These are phyloP conservation scores for Lolium rigidum DNA, from an alignment of 176 grass and related monocot genomes.

Conservation along the genomic window DNA sequence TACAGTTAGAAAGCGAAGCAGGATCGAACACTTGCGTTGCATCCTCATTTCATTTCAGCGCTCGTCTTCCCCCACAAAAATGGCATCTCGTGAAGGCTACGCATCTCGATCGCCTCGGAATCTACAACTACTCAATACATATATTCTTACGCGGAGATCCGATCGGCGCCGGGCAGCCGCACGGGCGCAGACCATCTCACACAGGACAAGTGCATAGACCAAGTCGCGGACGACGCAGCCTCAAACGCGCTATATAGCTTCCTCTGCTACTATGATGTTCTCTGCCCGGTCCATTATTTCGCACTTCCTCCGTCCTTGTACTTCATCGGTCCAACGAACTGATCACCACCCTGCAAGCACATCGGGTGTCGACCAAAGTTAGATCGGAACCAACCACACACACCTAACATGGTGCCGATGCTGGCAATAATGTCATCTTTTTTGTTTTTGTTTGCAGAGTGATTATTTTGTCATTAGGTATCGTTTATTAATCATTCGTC, in stretches of 20 bases:
- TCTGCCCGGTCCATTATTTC: conserved; percentile 29
- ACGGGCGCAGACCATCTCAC: not conserved
- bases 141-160: not conserved
- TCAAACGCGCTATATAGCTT: not conserved
- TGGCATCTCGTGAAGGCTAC: not conserved
- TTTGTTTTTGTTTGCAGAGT: not conserved
- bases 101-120: not conserved
- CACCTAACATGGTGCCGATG: not conserved
- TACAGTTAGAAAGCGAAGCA: conserved; percentile 19
- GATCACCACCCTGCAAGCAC: conserved; percentile 78
- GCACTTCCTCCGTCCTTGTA: not conserved
- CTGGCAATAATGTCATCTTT: not conserved
- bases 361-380: not conserved
- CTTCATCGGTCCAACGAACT: conserved; percentile 73
- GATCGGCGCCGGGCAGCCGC: too few relatives aligned
- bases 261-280: not conserved
- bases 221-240: not conserved
- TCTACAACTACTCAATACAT: not conserved
- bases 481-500: not conserved
- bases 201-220: not conserved
- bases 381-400: not conserved
- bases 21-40: not conserved
- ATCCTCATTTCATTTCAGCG: not conserved
- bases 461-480: not conserved
- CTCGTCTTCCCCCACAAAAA: not conserved